phyloP scores from a whole-genome alignment of 129 eudicot species.

The Escallonia herrerae region DNA sequence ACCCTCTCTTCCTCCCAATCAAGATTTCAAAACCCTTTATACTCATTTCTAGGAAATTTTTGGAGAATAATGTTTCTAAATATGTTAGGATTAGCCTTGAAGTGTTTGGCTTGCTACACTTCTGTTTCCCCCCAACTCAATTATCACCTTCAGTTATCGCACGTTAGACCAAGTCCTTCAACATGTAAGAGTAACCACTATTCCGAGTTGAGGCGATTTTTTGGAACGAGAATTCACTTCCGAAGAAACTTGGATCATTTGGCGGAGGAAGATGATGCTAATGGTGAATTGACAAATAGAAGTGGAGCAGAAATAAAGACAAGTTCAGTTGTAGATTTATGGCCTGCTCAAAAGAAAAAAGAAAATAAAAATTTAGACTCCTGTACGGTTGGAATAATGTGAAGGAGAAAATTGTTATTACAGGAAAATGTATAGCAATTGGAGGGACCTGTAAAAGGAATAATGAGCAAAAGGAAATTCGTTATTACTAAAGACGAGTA shows the following conservation, averaged over 20 bases:
- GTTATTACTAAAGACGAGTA: no score
- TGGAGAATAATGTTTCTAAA: neutral
- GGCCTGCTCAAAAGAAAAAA: no score
- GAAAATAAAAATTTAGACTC: no score
- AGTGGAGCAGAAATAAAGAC: conserved; percentile 1
- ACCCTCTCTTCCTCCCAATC: neutral
- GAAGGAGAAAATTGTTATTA: conserved; percentile 2
- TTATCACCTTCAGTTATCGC: neutral
- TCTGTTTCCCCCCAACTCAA: neutral
- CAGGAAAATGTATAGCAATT: neutral
- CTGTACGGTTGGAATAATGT: neutral
- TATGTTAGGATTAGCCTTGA: neutral
- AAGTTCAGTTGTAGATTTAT: neutral
- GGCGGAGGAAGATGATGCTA: neutral
- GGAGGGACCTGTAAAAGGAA: neutral
- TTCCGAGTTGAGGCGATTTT: neutral
- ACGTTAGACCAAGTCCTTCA: neutral
- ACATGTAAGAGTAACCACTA: neutral
- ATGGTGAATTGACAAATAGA: neutral
- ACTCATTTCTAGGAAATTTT: neutral
- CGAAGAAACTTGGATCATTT: neutral
- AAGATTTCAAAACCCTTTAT: neutral
- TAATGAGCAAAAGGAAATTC: neutral
- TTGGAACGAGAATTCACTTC: neutral
- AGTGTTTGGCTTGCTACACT: neutral